These are phyloP conservation scores for Colletotrichum cuscutae DNA, from an alignment of 2,329 filamentous ascomycete species.

Conservation along the genomic window DNA sequence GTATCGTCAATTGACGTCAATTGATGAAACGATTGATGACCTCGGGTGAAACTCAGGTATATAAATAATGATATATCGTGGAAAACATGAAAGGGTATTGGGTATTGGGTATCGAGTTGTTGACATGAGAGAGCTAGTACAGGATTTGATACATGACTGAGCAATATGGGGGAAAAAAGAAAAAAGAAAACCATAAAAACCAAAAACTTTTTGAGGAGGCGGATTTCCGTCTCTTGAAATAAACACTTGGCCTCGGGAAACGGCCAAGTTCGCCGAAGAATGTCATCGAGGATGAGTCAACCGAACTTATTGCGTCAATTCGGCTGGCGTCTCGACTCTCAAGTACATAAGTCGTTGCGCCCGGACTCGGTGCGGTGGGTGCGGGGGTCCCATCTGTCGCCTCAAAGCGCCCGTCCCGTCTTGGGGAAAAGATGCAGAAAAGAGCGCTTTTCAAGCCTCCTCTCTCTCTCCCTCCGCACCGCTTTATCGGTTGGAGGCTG, in stretches of 20 bases:
- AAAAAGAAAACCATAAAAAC: background rate
- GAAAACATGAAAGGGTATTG: constrained; percentile 19
- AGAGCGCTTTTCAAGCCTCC: background rate
- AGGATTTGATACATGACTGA: constrained; percentile 23
- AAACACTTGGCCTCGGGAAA: background rate
- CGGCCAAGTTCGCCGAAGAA: background rate
- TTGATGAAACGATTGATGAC: background rate
- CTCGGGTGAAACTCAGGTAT: background rate
- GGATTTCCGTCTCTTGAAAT: constrained; percentile 9
- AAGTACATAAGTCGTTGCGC: background rate
- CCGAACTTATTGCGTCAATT: constrained; percentile 3
- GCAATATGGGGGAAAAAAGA: background rate
- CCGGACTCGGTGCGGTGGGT: constrained; percentile 13
- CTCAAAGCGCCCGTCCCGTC: background rate
- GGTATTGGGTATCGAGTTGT: constrained; percentile 29
- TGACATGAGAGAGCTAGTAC: constrained; percentile 11
- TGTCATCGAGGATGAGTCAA: constrained; percentile 29
- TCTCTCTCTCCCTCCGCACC: constrained; percentile 3
- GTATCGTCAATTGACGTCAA: background rate
- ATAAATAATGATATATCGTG: constrained; percentile 8
- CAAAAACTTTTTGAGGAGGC: background rate
- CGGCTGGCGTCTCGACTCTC: constrained; percentile 15
- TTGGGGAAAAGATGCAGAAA: background rate
- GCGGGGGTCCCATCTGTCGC: background rate
- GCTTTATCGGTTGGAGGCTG: constrained; percentile 14